Evolutionary conservation across 2,329 filamentous ascomycete species (phyloP).

Genomic region (Botrytis fragariae): DNA sequence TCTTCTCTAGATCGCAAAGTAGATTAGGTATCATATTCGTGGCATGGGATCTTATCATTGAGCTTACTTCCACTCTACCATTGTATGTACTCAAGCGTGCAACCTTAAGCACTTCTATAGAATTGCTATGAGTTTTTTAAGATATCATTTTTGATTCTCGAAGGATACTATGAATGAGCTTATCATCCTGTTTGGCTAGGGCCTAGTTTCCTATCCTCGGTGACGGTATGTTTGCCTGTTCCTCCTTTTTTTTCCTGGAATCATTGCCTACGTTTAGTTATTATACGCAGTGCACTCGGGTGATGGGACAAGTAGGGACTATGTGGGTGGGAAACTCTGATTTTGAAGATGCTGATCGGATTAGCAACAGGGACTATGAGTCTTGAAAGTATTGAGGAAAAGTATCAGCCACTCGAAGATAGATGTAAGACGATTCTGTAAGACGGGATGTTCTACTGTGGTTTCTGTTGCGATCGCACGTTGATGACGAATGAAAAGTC

Average conservation of each 20-base stretch:
- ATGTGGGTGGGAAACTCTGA: neutral
- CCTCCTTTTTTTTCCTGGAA: neutral
- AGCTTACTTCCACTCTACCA: neutral
- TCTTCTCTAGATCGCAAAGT: neutral
- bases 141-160: neutral
- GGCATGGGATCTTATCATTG: neutral
- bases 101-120: too few relatives aligned
- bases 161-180: neutral
- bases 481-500: neutral
- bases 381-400: too few relatives aligned
- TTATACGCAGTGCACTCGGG: neutral
- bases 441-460: too few relatives aligned
- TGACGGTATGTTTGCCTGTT: neutral
- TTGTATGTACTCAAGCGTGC: neutral
- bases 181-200: neutral
- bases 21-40: neutral
- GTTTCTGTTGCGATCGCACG: neutral
- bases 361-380: too few relatives aligned
- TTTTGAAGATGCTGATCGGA: too few relatives aligned
- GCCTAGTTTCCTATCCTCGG: neutral
- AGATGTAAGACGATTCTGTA: neutral
- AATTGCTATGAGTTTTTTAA: neutral
- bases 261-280: neutral
- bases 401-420: neutral
- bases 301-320: rapidly evolving